Percentiles rank a stretch among this genome's conserved stretches.
Conservation (phyloP, 31 red algal genomes). For the Porphyra umbilicalis region DNA sequence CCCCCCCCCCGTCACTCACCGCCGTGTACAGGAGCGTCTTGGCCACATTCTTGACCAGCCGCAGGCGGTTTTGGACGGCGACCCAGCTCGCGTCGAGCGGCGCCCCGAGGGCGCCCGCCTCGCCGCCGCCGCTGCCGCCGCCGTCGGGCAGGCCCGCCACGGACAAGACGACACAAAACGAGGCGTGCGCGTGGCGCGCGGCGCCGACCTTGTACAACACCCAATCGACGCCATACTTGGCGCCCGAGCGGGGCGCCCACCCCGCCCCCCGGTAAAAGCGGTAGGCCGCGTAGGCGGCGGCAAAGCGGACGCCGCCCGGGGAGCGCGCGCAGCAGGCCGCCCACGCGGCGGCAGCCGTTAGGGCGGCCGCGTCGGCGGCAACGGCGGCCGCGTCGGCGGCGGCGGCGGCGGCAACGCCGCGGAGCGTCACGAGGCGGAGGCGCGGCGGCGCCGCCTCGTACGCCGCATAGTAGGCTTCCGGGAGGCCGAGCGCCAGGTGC, state of each 20-base stretch:
- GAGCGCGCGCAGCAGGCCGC: background rate
- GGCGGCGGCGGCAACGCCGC: background rate
- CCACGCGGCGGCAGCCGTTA: background rate
- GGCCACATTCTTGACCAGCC: conserved; percentile 80
- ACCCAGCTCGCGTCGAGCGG: conserved; percentile 47
- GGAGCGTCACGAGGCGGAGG: conserved; percentile 1
- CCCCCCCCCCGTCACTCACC: background rate
- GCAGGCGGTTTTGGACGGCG: conserved; percentile 61
- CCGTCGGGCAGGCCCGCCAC: conserved; percentile 5
- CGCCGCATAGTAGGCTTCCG: conserved; percentile 15
- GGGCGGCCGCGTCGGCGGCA: background rate
- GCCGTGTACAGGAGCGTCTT: conserved; percentile 41
- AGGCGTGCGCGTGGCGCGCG: conserved; percentile 59
- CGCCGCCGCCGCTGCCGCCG: background rate
- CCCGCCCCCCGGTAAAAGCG: conserved; percentile 53
- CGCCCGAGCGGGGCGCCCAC: conserved; percentile 71
- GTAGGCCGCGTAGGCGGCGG: conserved; percentile 46
- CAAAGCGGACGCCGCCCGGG: conserved; percentile 10
- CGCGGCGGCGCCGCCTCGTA: background rate
- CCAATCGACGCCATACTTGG: conserved; percentile 96
- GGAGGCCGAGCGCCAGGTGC: conserved; percentile 8
- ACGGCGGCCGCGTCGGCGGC: background rate
- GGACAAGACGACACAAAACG: conserved; percentile 66
- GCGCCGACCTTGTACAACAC: conserved; percentile 54
- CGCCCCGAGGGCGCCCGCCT: too few relatives aligned